Percentiles rank a stretch among this genome's conserved stretches.
Evolutionary conservation across 768 basidiomycete genomes (phyloP).

Genomic region (Coprinellus aureogranulatus): DNA sequence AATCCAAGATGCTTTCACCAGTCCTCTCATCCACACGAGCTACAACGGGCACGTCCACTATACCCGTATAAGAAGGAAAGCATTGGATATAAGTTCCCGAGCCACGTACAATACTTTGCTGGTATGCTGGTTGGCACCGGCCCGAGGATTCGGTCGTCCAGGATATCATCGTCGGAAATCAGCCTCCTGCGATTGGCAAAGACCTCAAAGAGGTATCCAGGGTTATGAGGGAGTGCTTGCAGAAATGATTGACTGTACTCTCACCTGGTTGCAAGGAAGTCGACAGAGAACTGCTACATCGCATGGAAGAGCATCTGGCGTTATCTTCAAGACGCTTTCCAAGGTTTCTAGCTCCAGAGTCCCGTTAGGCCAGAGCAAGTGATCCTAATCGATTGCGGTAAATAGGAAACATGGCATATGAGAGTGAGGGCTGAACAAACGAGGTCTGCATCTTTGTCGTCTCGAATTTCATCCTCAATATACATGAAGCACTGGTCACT

Average conservation of each 20-base stretch:
- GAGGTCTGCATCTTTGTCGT: background rate
- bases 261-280: conserved; percentile 62
- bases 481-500: background rate
- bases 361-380: conserved; percentile 33
- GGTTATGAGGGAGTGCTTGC: background rate
- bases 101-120: background rate
- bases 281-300: conserved; percentile 52
- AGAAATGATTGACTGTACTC: background rate
- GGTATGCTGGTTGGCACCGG: background rate
- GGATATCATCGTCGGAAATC: conserved; percentile 11
- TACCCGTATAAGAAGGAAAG: too few relatives aligned
- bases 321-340: conserved; percentile 36
- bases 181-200: conserved; percentile 23
- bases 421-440: too few relatives aligned
- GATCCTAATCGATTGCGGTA: too few relatives aligned
- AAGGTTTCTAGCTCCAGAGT: conserved; percentile 37
- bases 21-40: too few relatives aligned
- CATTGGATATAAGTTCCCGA: too few relatives aligned
- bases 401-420: too few relatives aligned
- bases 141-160: background rate
- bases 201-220: conserved; percentile 15
- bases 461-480: background rate
- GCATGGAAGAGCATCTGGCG: conserved; percentile 49
- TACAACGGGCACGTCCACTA: too few relatives aligned
- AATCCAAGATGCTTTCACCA: too few relatives aligned